A percentile compares a stretch with the other conserved stretches of the same genome.
Conservation (phyloP, 768 basidiomycete genomes). For the Lactifluus pinguis region DNA sequence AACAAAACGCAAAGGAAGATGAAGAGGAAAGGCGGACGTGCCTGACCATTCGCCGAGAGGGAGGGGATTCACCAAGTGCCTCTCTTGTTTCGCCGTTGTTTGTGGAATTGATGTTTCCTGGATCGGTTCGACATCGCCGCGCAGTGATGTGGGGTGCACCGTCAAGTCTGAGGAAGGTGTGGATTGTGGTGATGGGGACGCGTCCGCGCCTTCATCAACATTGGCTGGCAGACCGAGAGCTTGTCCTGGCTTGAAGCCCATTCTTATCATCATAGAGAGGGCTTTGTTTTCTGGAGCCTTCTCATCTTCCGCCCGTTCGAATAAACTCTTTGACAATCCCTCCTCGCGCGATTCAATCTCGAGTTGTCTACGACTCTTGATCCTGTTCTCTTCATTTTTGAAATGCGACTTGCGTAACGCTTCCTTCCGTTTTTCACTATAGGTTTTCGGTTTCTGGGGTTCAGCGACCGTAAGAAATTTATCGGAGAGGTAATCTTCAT, state of each 20-base stretch:
- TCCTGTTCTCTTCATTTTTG: slow-evolving; percentile 60
- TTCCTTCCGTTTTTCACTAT: slow-evolving; percentile 62
- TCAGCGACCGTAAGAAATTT: slow-evolving; percentile 55
- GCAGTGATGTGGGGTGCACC: background rate
- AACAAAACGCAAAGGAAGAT: background rate
- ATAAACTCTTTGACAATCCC: slow-evolving; percentile 71
- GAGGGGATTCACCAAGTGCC: slow-evolving; percentile 57
- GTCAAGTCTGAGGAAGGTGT: background rate
- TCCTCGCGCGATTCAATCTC: slow-evolving; percentile 72
- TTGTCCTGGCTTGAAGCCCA: slow-evolving; percentile 86
- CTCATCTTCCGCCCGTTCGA: slow-evolving; percentile 65
- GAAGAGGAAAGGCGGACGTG: slow-evolving; percentile 27
- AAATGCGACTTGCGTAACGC: slow-evolving; percentile 45
- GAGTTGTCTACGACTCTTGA: slow-evolving; percentile 55
- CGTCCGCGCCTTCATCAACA: background rate
- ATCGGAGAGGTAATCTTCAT: slow-evolving; percentile 85
- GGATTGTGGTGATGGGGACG: slow-evolving; percentile 3
- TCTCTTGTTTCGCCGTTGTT: background rate
- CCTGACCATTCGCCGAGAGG: slow-evolving; percentile 79
- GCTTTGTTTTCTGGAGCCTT: slow-evolving; percentile 61
- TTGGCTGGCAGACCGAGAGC: slow-evolving; percentile 47
- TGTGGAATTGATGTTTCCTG: background rate
- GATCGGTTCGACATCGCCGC: background rate
- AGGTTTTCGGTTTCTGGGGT: slow-evolving; percentile 46
- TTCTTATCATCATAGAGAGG: slow-evolving; percentile 85